Evolutionary conservation across 2,329 filamentous ascomycete species (phyloP), one percentile per base, ranked within the genome.

Genomic region (Fusarium lateritium): DNA sequence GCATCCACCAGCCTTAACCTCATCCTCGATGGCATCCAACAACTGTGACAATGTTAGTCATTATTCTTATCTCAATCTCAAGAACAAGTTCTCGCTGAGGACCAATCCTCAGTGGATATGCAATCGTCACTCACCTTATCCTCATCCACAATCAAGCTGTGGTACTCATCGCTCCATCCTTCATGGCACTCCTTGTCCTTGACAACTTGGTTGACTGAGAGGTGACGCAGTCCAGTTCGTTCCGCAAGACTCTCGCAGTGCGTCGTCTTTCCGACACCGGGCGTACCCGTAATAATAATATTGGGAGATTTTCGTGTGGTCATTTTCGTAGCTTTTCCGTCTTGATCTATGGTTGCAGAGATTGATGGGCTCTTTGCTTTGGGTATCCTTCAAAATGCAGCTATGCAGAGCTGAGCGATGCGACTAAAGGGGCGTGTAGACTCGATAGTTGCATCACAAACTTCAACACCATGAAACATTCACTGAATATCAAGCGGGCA

Each of bases 131-230:
- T 64, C 76, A 94, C 93, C 86, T 97, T 97, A 77, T 99, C 96
- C 79, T 99, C 96, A 77, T 99, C 95, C 17, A 99, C 94, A 60
- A 98, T 92, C 89, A 92, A 97, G 75, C 92, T 94, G 78, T 93
- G 89, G 56, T 91, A 90, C 78, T 94, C 92, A 43, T 97, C 92
- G 72, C 97, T 94, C 81, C 89, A 97, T 24, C 92, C 92, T 76
- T 97, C 94, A 76, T 96, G 92, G 76, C 94, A 98, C 61, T 87
- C 89, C 71, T 91, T 88, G 67, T 97, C 93, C 81, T 97, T 98
- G 65, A 97, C 94, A 39, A 98, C 85, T 73, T 97, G 89, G 79
- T 98, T 99, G 75, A 99, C 89, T 11, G 92, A 92, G 15, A 99
- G 80, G 79, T 98, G 94, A 74, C 90, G 91, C 69, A 98, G 83